These are phyloP conservation scores for Coemansia sp. DNA, from an alignment of 192 early-diverging fungal genomes.

Conservation along the genomic window DNA sequence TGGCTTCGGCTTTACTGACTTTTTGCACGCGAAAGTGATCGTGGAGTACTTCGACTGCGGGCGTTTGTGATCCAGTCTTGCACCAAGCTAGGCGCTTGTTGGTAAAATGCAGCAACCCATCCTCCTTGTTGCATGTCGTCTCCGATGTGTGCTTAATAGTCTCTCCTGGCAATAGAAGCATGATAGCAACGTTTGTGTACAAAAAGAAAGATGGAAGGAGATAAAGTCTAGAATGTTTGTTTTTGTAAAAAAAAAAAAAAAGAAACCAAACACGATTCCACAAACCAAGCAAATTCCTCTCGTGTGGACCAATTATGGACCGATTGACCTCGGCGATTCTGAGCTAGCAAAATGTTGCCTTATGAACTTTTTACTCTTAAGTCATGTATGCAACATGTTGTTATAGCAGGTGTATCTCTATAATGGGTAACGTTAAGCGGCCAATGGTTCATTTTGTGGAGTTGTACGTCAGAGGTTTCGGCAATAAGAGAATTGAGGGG, in stretches of 20 bases:
- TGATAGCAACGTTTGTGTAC: neutral
- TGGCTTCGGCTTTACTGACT: conserved; percentile 53
- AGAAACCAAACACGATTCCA: neutral
- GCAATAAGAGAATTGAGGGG: neutral
- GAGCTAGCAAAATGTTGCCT: no score
- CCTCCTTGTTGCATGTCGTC: conserved; percentile 32
- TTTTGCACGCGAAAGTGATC: conserved; percentile 39
- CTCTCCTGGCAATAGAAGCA: conserved; percentile 39
- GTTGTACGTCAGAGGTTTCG: neutral
- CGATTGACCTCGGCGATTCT: neutral
- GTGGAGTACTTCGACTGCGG: conserved; percentile 54
- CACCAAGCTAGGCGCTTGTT: conserved; percentile 63
- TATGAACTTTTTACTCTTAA: no score
- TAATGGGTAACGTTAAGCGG: no score
- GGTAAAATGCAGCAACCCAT: conserved; percentile 57
- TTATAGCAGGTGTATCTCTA: no score
- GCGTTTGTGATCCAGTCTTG: conserved; percentile 43
- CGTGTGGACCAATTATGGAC: neutral
- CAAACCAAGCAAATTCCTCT: neutral
- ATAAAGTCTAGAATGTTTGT: neutral
- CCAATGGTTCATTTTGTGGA: neutral
- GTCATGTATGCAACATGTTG: no score
- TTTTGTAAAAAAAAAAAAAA: neutral
- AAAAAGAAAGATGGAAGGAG: neutral
- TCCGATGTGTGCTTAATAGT: conserved; percentile 33